Conservation (phyloP, 306 rosid genomes). For the Begonia loranthoides region DNA sequence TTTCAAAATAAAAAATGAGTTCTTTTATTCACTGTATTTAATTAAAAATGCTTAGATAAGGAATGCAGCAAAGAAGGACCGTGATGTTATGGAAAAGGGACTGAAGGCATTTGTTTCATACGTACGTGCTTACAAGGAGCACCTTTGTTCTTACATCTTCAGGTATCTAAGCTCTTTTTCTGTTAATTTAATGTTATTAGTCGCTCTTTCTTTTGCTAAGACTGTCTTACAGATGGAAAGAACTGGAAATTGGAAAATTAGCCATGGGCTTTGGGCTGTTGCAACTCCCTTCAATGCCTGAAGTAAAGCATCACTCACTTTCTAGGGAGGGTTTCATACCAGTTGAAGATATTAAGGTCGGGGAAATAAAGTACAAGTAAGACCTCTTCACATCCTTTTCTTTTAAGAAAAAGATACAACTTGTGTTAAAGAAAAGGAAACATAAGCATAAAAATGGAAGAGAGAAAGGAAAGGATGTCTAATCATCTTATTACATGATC, state of each 20-base stretch:
- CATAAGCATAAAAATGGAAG: not conserved
- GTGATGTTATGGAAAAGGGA: conserved; percentile 93
- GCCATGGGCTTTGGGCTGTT: conserved; percentile 80
- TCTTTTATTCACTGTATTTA: not conserved
- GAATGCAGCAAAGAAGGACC: conserved; percentile 59
- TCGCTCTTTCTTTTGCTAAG: conserved; percentile 7
- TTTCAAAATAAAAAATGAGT: not conserved
- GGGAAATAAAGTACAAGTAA: conserved; percentile 72
- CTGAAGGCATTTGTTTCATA: conserved; percentile 82
- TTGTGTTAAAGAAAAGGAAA: not conserved
- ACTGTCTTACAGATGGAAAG: conserved; percentile 52
- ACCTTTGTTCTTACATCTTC: conserved; percentile 73
- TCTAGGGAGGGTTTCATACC: conserved; percentile 71
- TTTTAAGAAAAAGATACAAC: not conserved
- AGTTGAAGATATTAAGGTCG: conserved; percentile 51
- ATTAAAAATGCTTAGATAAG: conserved; percentile 33
- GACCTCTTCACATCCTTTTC: conserved; percentile 7
- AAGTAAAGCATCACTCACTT: conserved; percentile 60
- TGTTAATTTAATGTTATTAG: conserved; percentile 6
- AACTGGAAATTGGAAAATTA: conserved; percentile 85
- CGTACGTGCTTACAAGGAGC: conserved; percentile 84
- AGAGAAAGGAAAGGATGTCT: too few relatives aligned
- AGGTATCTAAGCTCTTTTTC: conserved; percentile 28
- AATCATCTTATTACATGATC: too few relatives aligned
- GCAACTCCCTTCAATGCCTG: conserved; percentile 79